phyloP scores from a whole-genome alignment of 2,329 filamentous ascomycete genomes.

The Ilyonectria mors-panacis region DNA sequence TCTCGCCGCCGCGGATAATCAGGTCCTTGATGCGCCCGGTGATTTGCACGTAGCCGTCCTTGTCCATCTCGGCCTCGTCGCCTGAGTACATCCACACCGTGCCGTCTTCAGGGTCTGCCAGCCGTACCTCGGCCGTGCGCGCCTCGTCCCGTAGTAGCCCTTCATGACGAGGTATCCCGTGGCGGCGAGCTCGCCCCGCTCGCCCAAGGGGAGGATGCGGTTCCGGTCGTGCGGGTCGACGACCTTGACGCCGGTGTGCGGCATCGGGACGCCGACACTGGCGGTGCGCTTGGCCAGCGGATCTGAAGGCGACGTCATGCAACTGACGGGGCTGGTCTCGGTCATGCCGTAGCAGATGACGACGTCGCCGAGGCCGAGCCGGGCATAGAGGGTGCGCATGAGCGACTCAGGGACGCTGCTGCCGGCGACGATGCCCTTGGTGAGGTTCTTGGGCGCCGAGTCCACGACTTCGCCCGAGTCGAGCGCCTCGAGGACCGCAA shows the following conservation, averaged over 20 bases:
- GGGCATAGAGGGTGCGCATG: conserved; percentile 81
- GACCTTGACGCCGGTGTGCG: conserved; percentile 84
- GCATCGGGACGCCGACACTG: conserved; percentile 85
- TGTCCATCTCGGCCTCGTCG: conserved; percentile 90
- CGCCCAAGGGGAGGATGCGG: conserved; percentile 72
- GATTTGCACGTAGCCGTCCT: conserved; percentile 86
- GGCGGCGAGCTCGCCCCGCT: conserved; percentile 85
- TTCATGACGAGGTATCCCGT: conserved; percentile 92
- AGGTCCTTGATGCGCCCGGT: conserved; percentile 95
- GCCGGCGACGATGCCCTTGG: conserved; percentile 94
- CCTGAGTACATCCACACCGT: conserved; percentile 92
- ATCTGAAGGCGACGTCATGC: conserved; percentile 87
- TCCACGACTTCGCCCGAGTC: conserved; percentile 55
- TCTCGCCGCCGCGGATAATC: conserved; percentile 95
- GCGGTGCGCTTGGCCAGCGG: conserved; percentile 80
- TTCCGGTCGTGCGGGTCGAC: conserved; percentile 77
- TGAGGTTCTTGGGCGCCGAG: conserved; percentile 61
- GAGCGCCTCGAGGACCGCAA: conserved; percentile 86
- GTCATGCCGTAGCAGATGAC: conserved; percentile 99
- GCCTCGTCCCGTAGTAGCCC: conserved; percentile 85
- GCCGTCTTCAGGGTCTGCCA: conserved; percentile 60
- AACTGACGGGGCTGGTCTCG: conserved; percentile 83
- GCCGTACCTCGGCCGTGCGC: conserved; percentile 77
- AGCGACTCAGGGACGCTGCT: conserved; percentile 86
- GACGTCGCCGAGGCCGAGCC: conserved; percentile 83